phyloP scores from a whole-genome alignment of 2,329 filamentous ascomycete species.

The Colletotrichum graminicola region DNA sequence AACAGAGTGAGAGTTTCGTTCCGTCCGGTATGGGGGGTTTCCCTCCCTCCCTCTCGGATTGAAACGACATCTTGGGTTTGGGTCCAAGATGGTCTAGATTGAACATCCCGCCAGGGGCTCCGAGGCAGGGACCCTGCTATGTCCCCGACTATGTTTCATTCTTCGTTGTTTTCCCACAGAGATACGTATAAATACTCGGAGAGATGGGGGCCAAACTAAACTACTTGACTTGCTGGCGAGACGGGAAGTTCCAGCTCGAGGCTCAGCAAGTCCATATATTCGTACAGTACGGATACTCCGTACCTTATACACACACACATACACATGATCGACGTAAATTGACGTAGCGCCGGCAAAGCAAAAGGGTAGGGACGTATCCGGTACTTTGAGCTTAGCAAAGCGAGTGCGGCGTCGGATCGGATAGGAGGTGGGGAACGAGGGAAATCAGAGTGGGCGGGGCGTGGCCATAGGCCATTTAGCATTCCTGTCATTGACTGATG shows the following conservation, averaged over 20 bases:
- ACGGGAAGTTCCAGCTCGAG: not conserved
- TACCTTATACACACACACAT: not conserved
- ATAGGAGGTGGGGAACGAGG: not conserved
- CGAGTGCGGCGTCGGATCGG: slow-evolving; percentile 9
- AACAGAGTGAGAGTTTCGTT: not conserved
- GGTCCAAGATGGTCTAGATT: slow-evolving; percentile 4
- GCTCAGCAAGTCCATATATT: not conserved
- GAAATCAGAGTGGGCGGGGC: slow-evolving; percentile 3
- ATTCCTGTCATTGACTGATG: not conserved
- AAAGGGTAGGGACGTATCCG: not conserved
- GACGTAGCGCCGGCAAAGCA: slow-evolving; percentile 5
- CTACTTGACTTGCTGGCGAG: not conserved
- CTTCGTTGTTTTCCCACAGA: not conserved
- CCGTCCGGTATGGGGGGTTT: not conserved
- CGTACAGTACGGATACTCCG: not conserved
- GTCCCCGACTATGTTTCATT: not conserved
- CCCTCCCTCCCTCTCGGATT: not conserved
- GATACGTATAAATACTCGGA: not conserved
- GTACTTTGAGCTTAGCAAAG: slow-evolving; percentile 20
- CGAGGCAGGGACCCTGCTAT: slow-evolving; percentile 1
- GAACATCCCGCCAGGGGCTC: not conserved
- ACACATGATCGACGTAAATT: not conserved
- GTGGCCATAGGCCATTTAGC: slow-evolving; percentile 3
- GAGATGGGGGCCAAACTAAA: not conserved
- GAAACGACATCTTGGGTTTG: not conserved